Evolutionary conservation across 2,329 filamentous ascomycete genomes (phyloP), one percentile per base, ranked within the genome.

Genomic region (Achaetomium macrosporum): DNA sequence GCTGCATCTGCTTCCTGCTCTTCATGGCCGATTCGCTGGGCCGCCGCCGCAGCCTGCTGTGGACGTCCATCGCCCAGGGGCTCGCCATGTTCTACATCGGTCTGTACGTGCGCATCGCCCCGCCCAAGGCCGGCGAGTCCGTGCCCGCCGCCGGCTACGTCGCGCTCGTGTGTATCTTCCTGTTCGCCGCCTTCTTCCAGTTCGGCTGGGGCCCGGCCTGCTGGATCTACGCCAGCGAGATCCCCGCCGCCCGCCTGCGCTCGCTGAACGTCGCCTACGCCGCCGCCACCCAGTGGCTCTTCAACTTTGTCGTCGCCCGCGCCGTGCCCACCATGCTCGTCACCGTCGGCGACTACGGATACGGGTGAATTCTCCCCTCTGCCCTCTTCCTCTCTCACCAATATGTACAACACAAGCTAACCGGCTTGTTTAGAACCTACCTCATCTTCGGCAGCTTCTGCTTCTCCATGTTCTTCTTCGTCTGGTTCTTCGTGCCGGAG

Each of bases 251-350:
- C 1, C 73, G 84, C 29, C 72, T 87, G 6, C 71, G 84, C 43
- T 78, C 77, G 13, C 69, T 84, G 58, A 86, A 85, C 61, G 83
- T 87, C 1, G 73, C 82, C 1, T 72, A 85, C 44, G 83, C 81
- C 0, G 82, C 83, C 3, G 80, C 81, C 0, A 84, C 81, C 1
- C 82, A 87, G 61, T 85, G 83, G 82, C 64, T 87, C 5, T 86
- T 87, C 67, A 87, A 87, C 63, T 83, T 87, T 54, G 82, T 85
- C 4, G 81, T 87, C 40, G 82, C 83, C 5, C 71, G 81, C 40
- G 77, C 80, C 17, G 82, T 83, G 8, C 82, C 81, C 0, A 77
- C 75, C 56, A 86, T 87, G 83, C 69, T 86, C 57, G 74, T 74
- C 69, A 73, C 65, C 5, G 66, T 71, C 5, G 70, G 68, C 13